These are phyloP conservation scores for Pyrus hybrid DNA, from an alignment of 331 rosid genomes.

Conservation along the genomic window DNA sequence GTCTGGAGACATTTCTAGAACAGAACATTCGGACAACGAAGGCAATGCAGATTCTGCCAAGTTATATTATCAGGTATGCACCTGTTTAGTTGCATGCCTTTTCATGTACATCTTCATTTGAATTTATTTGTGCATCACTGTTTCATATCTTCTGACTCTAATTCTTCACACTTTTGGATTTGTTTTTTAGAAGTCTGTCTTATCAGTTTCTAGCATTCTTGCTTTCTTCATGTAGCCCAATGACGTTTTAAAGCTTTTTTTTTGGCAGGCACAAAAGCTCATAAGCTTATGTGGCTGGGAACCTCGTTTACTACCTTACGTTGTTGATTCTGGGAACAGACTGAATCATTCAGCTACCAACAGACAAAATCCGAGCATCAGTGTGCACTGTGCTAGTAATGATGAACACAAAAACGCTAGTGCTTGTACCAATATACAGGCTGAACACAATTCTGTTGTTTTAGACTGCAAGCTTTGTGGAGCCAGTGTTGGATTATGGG, in stretches of 20 bases:
- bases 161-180: not conserved
- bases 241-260: slow-evolving; percentile 16
- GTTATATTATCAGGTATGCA: slow-evolving; percentile 61
- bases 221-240: not conserved
- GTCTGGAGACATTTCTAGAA: slow-evolving; percentile 28
- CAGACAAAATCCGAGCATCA: slow-evolving; percentile 18
- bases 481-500: slow-evolving; percentile 91
- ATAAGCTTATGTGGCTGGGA: slow-evolving; percentile 90
- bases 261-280: slow-evolving; percentile 68
- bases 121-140: not conserved
- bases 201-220: not conserved
- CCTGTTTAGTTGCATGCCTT: not conserved
- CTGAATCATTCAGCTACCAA: slow-evolving; percentile 28
- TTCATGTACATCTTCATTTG: not conserved
- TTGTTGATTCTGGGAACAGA: slow-evolving; percentile 45
- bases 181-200: not conserved
- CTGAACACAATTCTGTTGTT: slow-evolving; percentile 66
- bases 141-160: not conserved
- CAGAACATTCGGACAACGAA: slow-evolving; percentile 37
- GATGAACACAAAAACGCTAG: slow-evolving; percentile 16
- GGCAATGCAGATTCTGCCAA: slow-evolving; percentile 36
- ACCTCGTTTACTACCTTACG: slow-evolving; percentile 69
- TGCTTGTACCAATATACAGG: slow-evolving; percentile 27
- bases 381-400: slow-evolving; percentile 20
- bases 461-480: slow-evolving; percentile 88